Evolutionary conservation across 1,284 basidiomycete genomes (phyloP).

Genomic region (Anthracocystis setariae): DNA sequence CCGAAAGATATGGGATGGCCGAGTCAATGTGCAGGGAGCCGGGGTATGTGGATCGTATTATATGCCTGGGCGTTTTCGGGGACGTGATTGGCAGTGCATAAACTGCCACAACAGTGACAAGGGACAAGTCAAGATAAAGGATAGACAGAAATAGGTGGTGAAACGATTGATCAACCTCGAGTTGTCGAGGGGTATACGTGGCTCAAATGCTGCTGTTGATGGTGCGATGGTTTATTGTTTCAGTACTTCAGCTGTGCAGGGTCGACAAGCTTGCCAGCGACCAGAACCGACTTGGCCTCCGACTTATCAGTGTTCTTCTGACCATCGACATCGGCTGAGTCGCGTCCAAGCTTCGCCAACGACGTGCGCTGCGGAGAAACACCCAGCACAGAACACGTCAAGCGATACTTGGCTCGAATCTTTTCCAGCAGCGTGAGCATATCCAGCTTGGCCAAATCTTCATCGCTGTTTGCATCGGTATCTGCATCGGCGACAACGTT

Average conservation of each 20-base stretch:
- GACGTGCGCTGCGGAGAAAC: constrained; percentile 71
- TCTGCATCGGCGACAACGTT: constrained; percentile 44
- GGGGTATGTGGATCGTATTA: constrained; percentile 1
- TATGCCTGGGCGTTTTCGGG: too few relatives aligned
- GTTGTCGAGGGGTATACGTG: background rate
- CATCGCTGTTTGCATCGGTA: constrained; percentile 18
- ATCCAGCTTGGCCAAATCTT: constrained; percentile 71
- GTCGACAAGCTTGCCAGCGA: constrained; percentile 49
- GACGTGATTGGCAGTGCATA: too few relatives aligned
- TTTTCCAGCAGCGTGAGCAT: constrained; percentile 80
- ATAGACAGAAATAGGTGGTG: background rate
- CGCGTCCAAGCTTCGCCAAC: constrained; percentile 7
- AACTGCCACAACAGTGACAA: too few relatives aligned
- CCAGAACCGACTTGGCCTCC: constrained; percentile 30
- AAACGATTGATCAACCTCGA: background rate
- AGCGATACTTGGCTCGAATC: constrained; percentile 87
- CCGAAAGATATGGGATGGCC: background rate
- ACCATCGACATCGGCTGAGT: background rate
- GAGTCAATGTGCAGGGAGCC: background rate
- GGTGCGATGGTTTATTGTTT: background rate
- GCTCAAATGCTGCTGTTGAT: background rate
- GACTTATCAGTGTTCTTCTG: constrained; percentile 4
- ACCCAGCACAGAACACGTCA: constrained; percentile 84
- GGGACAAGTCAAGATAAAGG: background rate
- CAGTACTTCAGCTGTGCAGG: constrained; percentile 48